Base-by-base conservation (phyloP, 192 early-diverging fungal species). In the Neocallimastix lanati region DNA sequence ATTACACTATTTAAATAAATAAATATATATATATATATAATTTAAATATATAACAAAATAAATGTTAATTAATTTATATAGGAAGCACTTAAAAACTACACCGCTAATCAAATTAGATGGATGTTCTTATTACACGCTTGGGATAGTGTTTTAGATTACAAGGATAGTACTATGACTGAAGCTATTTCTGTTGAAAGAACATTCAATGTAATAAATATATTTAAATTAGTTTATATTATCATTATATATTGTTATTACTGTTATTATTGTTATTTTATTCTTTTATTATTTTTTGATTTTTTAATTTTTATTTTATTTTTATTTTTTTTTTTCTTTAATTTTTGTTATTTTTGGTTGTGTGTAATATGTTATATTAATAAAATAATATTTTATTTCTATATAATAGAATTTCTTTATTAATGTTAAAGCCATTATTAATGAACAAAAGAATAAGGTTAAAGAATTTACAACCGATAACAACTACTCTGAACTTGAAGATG, bases 61-160 rank as follows among this genome's bases (percentile, higher is more conserved):
- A n/a, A n/a, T n/a, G n/a, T n/a, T n/a, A n/a, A n/a, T n/a, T n/a
- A 81, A 76, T 14, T 28, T 25, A 18, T 27, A 25, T 16, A 86
- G 81, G 84, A 98, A 82, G 94, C 95, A 13, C 88, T 99, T 77
- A 80, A 91, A 67, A 91, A 90, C 81, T 88, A 93, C 84, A 88
- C 93, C 28, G 85, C 94, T 25, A 88, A 93, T 36, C 95, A 97
- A 85, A 87, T 99, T 76, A 92, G 97, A 37, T 86, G 94, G 37
- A 92, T 95, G 87, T 97, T 96, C 85, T 83, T 99, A 81, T 85
- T 93, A 29, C 91, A 95, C 78, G 89, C 90, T 78, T 99, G 96
- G 96, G 89, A 93, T 84, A 83, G 88, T n/a, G 88, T 89, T 67
- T 86, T 96, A 81, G 94, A 97, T 85, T 99, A 92, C 84, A 92